Base-by-base conservation (phyloP, 2,329 filamentous ascomycete species). In the Colletotrichum chrysophilum region DNA sequence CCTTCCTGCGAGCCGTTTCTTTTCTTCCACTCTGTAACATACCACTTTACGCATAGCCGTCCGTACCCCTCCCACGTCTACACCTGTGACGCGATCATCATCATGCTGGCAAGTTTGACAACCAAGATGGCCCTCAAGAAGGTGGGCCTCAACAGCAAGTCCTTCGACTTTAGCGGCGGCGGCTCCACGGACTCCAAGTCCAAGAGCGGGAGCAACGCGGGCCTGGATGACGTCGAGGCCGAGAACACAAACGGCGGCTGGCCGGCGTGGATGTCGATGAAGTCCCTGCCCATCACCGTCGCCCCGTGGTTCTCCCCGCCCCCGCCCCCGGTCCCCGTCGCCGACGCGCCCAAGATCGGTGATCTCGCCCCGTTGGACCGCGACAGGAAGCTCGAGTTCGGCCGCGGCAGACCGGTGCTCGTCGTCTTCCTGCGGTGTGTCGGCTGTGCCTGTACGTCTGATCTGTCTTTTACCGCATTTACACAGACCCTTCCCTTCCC, bases 61-160 rank as follows among this genome's bases (percentile, higher is more conserved):
- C 24, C 9, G 26, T 43, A 38, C 30, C 34, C 52, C 61, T 30
- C 55, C 34, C 16, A 52, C 28, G n/a, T 38, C 18, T 24, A n/a
- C 43, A 58, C 48, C 18, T 55, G 30, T 68, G 34, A 68, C 62
- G 65, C 26, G 66, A 74, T 75, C 52, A 18, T 70, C 80, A 83
- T 79, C 70, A 92, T 92, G 90, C 87, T 92, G 80, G 87, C 88
- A 79, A 88, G 85, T 77, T 83, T 92, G 72, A 87, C 88, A 18
- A 90, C 90, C 61, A 92, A 92, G 82, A 83, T 92, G 77, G 91
- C 90, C 76, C 85, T 92, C 78, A 90, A 87, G 78, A 91, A 90
- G 80, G 87, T 87, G 66, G 90, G 91, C 80, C 81, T 92, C 70
- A 86, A 88, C 52, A 88, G 85, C 82, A 84, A 91, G 78, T 82